Base-by-base conservation (phyloP, 2,329 filamentous ascomycete species). In the Penicillium sumatraense region DNA sequence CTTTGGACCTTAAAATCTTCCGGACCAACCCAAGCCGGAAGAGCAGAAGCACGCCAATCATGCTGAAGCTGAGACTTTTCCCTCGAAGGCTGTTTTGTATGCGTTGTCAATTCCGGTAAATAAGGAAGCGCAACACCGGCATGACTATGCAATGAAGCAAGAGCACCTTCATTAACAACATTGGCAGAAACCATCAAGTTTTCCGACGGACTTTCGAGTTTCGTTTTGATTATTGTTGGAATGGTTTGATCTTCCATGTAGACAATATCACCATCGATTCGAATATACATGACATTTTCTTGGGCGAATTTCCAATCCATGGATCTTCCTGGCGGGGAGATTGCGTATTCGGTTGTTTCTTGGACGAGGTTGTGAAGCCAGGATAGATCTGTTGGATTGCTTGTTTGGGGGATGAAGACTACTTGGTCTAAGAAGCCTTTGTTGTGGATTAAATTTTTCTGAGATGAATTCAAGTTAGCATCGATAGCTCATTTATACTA, bases 81-180 rank as follows among this genome's bases (percentile, higher is more conserved):
- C 18, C 55, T 55, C 10, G 58, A 54, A 1, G 62, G 51, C 31
- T 65, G 63, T n/a, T 58, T 53, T 38, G 53, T 49, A 5, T 56
- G 54, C 21, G 58, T 44, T 20, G 58, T 44, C 20, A 72, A 29
- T 46, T 84, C 83, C 3, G 83, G 82, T 18, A 83, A 74, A 64
- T 84, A 85, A 3, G 83, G 79, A 47, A 80, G 73, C 18, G 83
- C 75, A 16, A 79, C 78, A 5, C 80, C 81, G 8, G 81, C 72
- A 53, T 83, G 82, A 63, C 78, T 80, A 60, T 86, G 83, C 16
- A 85, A 72, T 71, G 80, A 79, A 46, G 78, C 77, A 27, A 84
- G 78, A 10, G 81, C 74, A 13, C 81, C 82, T 46, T 83, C 80
- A 57, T 86, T 86, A 59, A 85, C 72, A 20, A 86, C 74, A 58